A percentile compares a stretch with the other conserved stretches of the same genome.
These are phyloP conservation scores for Tolypocladium guangdongense DNA, from an alignment of 2,329 filamentous ascomycete species.

Conservation along the genomic window DNA sequence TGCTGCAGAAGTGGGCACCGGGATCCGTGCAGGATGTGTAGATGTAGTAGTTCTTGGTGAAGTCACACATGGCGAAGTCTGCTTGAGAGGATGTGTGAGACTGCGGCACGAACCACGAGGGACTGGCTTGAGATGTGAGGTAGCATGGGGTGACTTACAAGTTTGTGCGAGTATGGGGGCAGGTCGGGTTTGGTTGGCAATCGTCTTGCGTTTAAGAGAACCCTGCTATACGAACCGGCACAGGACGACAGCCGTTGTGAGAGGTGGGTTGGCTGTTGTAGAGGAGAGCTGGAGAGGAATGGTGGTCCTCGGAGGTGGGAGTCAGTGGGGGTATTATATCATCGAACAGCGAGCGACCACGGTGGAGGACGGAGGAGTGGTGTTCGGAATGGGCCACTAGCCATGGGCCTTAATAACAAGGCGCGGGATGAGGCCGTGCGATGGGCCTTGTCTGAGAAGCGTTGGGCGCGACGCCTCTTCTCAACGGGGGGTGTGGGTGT, in stretches of 20 bases:
- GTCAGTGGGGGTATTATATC: conserved; percentile 4
- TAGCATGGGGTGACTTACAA: neutral
- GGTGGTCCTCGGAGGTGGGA: conserved; percentile 1
- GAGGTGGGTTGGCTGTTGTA: neutral
- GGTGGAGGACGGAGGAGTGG: neutral
- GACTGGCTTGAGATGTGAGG: neutral
- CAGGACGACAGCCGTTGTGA: neutral
- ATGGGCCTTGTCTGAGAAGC: conserved; percentile 9
- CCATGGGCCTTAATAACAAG: conserved; percentile 2
- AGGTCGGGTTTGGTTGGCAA: no score
- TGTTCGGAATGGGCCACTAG: neutral
- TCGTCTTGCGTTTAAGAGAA: neutral
- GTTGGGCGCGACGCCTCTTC: neutral
- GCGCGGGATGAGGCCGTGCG: conserved; percentile 8
- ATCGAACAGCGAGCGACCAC: neutral
- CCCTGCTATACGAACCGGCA: neutral
- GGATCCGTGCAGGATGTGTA: conserved; percentile 62
- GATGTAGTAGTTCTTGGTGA: conserved; percentile 68
- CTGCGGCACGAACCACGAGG: neutral
- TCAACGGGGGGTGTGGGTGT: neutral
- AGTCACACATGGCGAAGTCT: conserved; percentile 42
- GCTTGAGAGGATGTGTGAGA: neutral
- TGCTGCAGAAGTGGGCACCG: conserved; percentile 59
- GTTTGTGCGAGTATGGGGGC: neutral
- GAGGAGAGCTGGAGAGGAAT: neutral